Evolutionary conservation across 1,284 basidiomycete genomes (phyloP), one percentile per base, ranked within the genome.

Genomic region (Meira miltonrushii): DNA sequence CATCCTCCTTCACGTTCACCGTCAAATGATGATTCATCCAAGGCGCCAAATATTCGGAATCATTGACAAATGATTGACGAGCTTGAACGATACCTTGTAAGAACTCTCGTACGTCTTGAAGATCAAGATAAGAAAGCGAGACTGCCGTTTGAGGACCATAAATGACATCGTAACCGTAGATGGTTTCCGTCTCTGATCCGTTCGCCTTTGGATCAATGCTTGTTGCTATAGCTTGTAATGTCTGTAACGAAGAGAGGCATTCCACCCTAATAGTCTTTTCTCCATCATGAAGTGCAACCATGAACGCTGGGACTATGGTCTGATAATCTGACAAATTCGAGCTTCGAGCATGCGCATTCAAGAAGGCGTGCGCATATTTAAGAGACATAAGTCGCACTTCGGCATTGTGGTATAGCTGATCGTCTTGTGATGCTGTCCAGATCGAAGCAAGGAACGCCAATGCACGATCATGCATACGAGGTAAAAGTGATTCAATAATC

Each of bases 141-240:
- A 58, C 58, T 6, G 86, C 86, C 4, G 28, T 39, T 37, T 78
- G 80, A 4, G 80, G 59, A 1, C 91, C 92, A 75, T 96, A 96
- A 53, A 95, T 84, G 1, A 81, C 81, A 70, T 95, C 91, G 67
- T 88, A 85, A 8, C 85, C 89, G 79, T 92, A 95, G 1, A 95
- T 84, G 2, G 83, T 81, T 17, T 80, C 80, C 43, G 81, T 81
- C 60, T 82, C 62, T 21, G 62, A 56, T 17, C 54, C 48, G 33
- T 59, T 55, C 79, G 53, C 82, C 80, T 51, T 59, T 23, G 79
- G 10, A 82, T 72, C 48, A 55, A 69, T 40, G 39, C 81, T 76
- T 2, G 79, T 74, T 46, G 87, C 70, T 13, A 48, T 15, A 25
- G 17, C 17, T 13, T 48, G 12, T 33, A 79, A 52, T 11, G 82